A percentile compares a stretch with the other conserved stretches of the same genome.
Conservation (phyloP, 2,329 filamentous ascomycete species). For the Xylariaceae sp. region DNA sequence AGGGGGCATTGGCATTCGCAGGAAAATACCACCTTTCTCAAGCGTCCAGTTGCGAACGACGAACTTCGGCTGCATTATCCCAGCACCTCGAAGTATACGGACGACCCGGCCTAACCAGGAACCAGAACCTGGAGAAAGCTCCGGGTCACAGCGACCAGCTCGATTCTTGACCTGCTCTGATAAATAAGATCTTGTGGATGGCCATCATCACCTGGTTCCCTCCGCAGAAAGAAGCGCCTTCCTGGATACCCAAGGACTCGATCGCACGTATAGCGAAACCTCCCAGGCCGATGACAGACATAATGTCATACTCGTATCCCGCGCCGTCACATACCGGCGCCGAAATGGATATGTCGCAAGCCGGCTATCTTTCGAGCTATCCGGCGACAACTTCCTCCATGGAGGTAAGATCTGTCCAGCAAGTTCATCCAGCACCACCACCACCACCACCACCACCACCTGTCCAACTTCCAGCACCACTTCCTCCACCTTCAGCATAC, state of each 20-base stretch:
- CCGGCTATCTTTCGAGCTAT: constrained; percentile 32
- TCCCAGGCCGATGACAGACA: constrained; percentile 33
- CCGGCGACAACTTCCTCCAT: constrained; percentile 21
- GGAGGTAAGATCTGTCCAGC: constrained; percentile 27
- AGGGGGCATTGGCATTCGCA: constrained; percentile 10
- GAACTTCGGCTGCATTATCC: no score
- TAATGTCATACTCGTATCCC: constrained; percentile 49
- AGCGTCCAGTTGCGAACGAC: no score
- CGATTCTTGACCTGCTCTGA: no score
- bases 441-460: constrained; percentile 10
- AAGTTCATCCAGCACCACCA: constrained; percentile 19
- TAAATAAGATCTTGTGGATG: constrained; percentile 24
- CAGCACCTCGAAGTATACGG: no score
- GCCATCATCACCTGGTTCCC: constrained; percentile 29
- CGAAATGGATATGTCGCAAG: constrained; percentile 38
- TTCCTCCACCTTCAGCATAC: constrained; percentile 21
- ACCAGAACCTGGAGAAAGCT: background rate
- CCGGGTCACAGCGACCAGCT: constrained; percentile 2
- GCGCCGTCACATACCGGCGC: constrained; percentile 36
- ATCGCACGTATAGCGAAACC: constrained; percentile 23
- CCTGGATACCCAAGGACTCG: constrained; percentile 26
- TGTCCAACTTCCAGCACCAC: constrained; percentile 23
- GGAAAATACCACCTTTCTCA: background rate
- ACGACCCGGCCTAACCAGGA: no score
- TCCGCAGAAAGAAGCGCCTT: constrained; percentile 28